phyloP scores from a whole-genome alignment of 768 basidiomycete species.

The Russula sp. region DNA sequence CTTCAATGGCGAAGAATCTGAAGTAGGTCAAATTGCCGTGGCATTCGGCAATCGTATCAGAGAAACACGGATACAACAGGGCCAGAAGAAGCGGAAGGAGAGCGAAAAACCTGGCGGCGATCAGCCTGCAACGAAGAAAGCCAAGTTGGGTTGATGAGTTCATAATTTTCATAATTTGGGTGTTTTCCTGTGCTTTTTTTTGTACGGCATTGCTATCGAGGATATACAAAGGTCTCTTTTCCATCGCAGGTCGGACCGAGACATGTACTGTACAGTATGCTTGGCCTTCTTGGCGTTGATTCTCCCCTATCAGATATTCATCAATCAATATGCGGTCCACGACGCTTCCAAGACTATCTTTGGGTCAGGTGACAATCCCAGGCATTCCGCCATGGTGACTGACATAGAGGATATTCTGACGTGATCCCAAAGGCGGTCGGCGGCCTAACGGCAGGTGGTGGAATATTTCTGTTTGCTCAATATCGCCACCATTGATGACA shows the following conservation, averaged over 20 bases:
- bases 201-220: neutral
- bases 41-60: conserved; percentile 45
- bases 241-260: conserved; percentile 23
- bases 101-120: conserved; percentile 57
- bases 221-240: conserved; percentile 12
- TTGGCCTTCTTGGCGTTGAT: conserved; percentile 22
- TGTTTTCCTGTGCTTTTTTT: neutral
- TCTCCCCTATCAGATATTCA: conserved; percentile 40
- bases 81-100: conserved; percentile 69
- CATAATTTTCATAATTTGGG: neutral
- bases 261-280: neutral
- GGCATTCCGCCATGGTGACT: conserved; percentile 71
- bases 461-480: conserved; percentile 48
- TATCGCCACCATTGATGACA: conserved; percentile 16
- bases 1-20: conserved; percentile 81
- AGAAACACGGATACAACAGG: conserved; percentile 44
- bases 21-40: conserved; percentile 63
- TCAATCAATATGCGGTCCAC: too few species aligned
- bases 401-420: conserved; percentile 59
- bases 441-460: conserved; percentile 37
- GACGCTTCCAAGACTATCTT: conserved; percentile 31
- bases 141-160: conserved; percentile 45
- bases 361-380: conserved; percentile 63
- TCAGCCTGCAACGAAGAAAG: conserved; percentile 54
- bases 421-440: conserved; percentile 53